Evolutionary conservation across 2,329 filamentous ascomycete species (phyloP).

Genomic region (Spiromastix sp.): DNA sequence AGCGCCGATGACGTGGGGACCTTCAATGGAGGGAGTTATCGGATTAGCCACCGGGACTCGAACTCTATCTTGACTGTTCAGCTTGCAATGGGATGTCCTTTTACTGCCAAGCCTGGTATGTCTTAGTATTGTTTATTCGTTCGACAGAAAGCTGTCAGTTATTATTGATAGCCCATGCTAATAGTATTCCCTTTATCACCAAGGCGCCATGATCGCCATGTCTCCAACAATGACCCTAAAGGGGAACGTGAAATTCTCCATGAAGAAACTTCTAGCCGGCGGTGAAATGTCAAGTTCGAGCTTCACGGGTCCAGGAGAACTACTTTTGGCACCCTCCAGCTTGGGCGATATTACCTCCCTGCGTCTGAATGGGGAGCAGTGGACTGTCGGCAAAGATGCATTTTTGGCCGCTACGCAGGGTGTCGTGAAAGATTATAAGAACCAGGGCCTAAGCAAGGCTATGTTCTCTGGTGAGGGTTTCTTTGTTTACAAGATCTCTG

Average conservation of each 20-base stretch:
- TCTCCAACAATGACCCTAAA: constrained; percentile 75
- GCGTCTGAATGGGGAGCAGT: constrained; percentile 57
- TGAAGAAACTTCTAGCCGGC: constrained; percentile 83
- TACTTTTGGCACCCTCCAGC: constrained; percentile 68
- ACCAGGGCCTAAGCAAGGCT: constrained; percentile 75
- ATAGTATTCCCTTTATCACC: neutral
- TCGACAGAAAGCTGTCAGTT: neutral
- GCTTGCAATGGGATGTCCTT: constrained; percentile 76
- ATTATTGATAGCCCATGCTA: neutral
- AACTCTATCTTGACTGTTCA: constrained; percentile 87
- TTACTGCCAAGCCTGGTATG: constrained; percentile 65
- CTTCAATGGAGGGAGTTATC: constrained; percentile 91
- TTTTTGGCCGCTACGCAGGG: constrained; percentile 80
- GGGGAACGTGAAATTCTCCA: constrained; percentile 71
- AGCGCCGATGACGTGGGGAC: constrained; percentile 80
- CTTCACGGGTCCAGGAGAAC: constrained; percentile 82
- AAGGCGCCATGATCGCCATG: constrained; percentile 90
- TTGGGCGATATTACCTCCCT: constrained; percentile 81
- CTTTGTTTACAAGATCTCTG: constrained; percentile 79
- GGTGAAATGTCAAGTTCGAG: constrained; percentile 69
- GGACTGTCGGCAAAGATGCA: constrained; percentile 78
- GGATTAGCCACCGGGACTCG: constrained; percentile 82
- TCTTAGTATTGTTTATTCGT: constrained; percentile 1
- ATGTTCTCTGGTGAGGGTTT: constrained; percentile 91
- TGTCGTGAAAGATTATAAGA: constrained; percentile 79